These are phyloP conservation scores for Lupinus albus DNA, from an alignment of 306 rosid genomes.

Conservation along the genomic window DNA sequence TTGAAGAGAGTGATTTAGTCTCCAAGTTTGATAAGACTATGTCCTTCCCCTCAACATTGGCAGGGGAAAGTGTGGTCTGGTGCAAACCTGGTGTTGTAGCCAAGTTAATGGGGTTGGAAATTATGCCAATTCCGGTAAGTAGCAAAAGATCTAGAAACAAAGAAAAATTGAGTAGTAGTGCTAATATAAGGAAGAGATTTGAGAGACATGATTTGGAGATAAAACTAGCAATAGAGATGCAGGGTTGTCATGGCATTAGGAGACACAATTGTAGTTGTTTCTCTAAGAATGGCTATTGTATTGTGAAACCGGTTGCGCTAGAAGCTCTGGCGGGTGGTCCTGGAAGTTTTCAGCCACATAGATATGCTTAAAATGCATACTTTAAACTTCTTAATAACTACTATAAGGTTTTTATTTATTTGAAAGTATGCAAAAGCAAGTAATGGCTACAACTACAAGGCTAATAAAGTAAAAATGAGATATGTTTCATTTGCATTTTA, in stretches of 20 bases:
- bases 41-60: constrained; percentile 57
- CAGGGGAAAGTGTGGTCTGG: constrained; percentile 84
- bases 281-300: constrained; percentile 48
- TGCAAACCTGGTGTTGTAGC: constrained; percentile 88
- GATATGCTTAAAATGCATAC: constrained; percentile 39
- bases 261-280: constrained; percentile 42
- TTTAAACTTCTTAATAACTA: constrained; percentile 16
- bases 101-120: constrained; percentile 90
- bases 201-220: constrained; percentile 61
- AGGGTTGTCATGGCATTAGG: constrained; percentile 37
- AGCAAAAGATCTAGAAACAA: constrained; percentile 37
- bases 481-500: constrained; percentile 3
- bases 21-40: constrained; percentile 36
- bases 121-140: constrained; percentile 63
- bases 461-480: constrained; percentile 25
- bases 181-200: constrained; percentile 47
- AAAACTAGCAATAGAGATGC: constrained; percentile 59
- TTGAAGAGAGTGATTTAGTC: constrained; percentile 23
- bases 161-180: constrained; percentile 42
- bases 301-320: constrained; percentile 54
- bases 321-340: constrained; percentile 41
- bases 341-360: constrained; percentile 30
- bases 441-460: constrained; percentile 24
- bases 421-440: constrained; percentile 29
- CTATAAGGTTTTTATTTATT: constrained; percentile 4